Percentiles rank a stretch among this genome's conserved stretches.
Evolutionary conservation across 2,329 filamentous ascomycete species (phyloP).

Genomic region (Phyllosticta citribraziliensis): DNA sequence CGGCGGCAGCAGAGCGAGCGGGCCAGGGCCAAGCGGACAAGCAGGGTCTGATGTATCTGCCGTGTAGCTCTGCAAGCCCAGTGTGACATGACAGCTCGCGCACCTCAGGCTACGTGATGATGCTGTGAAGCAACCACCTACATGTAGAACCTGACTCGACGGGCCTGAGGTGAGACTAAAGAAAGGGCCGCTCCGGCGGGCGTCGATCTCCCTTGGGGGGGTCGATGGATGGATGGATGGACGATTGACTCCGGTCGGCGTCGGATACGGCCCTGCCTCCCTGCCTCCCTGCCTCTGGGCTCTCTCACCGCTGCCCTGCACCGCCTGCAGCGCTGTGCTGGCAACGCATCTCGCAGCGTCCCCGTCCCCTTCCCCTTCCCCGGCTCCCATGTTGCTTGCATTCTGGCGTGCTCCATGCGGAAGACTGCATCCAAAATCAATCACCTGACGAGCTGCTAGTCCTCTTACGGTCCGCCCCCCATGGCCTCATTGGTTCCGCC

Average conservation of each 20-base stretch:
- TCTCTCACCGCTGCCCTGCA: background rate
- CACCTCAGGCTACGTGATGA: background rate
- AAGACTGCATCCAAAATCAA: conserved; percentile 1
- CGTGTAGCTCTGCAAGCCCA: background rate
- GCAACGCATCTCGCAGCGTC: background rate
- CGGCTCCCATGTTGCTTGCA: background rate
- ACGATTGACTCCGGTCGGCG: background rate
- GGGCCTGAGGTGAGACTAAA: background rate
- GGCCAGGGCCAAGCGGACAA: conserved; percentile 1
- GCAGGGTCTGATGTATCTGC: background rate
- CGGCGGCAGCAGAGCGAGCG: conserved; percentile 29
- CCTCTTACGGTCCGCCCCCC: background rate
- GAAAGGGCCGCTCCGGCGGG: background rate
- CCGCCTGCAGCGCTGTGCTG: background rate
- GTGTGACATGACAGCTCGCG: background rate
- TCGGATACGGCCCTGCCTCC: background rate
- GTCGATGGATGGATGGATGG: too few species aligned
- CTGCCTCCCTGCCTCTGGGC: too few species aligned
- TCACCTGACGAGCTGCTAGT: conserved; percentile 3
- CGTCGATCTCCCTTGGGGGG: background rate
- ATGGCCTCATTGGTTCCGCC: conserved; percentile 4
- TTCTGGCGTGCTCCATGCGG: background rate
- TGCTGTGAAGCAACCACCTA: background rate
- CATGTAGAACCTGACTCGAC: background rate
- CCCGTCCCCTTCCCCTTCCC: background rate